Conservation (phyloP, 2,329 filamentous ascomycete species). For the Chrysoporthe puriensis region DNA sequence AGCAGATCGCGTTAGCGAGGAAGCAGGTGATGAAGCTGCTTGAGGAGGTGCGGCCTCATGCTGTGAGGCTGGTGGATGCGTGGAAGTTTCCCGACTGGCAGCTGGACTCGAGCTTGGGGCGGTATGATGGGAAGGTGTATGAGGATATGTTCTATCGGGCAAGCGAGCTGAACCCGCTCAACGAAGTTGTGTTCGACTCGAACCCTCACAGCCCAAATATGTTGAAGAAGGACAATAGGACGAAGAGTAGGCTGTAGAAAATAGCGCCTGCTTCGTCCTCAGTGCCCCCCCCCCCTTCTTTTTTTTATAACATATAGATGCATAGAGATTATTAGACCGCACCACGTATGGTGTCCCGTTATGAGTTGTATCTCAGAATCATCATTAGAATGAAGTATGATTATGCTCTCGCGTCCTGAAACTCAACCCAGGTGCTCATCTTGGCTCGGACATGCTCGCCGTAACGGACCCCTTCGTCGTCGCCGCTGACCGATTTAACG, state of each 20-base stretch:
- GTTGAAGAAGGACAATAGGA: constrained; percentile 61
- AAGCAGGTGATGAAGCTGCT: constrained; percentile 71
- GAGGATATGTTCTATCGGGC: constrained; percentile 77
- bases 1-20: constrained; percentile 72
- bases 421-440: constrained; percentile 10
- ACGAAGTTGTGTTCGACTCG: constrained; percentile 71
- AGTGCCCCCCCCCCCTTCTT: background rate
- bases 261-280: background rate
- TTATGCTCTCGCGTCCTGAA: background rate
- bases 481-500: background rate
- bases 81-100: constrained; percentile 83
- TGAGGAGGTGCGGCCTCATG: constrained; percentile 73
- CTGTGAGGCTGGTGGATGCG: constrained; percentile 70
- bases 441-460: constrained; percentile 13
- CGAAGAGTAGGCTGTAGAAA: constrained; percentile 52
- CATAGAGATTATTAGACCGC: constrained; percentile 6
- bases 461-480: background rate
- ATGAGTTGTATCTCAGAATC: background rate
- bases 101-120: constrained; percentile 70
- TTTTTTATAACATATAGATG: background rate
- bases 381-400: background rate
- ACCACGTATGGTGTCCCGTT: background rate
- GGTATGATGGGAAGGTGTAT: constrained; percentile 75
- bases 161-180: constrained; percentile 73
- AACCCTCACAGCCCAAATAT: constrained; percentile 66